These are phyloP conservation scores for Coelastrella sp. DNA, from an alignment of 139 green algal species.

Conservation along the genomic window DNA sequence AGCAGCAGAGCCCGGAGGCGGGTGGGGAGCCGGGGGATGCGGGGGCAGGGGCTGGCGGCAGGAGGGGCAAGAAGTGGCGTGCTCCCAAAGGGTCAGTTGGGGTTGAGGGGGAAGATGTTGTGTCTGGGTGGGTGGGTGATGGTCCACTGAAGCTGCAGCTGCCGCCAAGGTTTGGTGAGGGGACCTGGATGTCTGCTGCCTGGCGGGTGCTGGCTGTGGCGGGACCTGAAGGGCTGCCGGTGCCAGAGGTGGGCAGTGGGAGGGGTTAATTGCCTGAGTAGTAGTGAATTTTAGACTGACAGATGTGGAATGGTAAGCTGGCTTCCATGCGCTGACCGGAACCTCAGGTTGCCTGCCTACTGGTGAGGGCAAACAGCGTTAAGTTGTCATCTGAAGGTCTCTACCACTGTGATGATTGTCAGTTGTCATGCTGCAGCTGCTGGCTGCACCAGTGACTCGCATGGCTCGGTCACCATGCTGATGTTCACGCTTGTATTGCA, in stretches of 20 bases:
- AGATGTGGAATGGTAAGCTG: too few species aligned
- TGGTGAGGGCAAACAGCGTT: too few species aligned
- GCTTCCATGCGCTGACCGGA: too few species aligned
- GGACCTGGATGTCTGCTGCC: conserved; percentile 87
- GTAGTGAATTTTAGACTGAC: too few species aligned
- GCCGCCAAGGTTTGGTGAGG: conserved; percentile 70
- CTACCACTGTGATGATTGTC: too few species aligned
- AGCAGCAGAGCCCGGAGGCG: neutral
- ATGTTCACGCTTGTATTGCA: conserved; percentile 50
- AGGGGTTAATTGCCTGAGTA: neutral
- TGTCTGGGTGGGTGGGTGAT: conserved; percentile 39
- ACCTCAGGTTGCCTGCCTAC: too few species aligned
- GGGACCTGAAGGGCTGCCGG: conserved; percentile 75
- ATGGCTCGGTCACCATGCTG: neutral
- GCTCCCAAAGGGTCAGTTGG: neutral
- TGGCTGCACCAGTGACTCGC: neutral
- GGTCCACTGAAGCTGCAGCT: conserved; percentile 74
- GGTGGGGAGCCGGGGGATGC: neutral
- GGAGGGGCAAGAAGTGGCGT: neutral
- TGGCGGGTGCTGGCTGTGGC: conserved; percentile 84
- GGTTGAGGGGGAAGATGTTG: conserved; percentile 79
- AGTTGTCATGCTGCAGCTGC: neutral
- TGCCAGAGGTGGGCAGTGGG: conserved; percentile 35
- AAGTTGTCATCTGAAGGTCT: too few species aligned
- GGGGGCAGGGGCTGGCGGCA: neutral